Base-by-base conservation (phyloP, 2,329 filamentous ascomycete genomes). In the Pyricularia sp. region DNA sequence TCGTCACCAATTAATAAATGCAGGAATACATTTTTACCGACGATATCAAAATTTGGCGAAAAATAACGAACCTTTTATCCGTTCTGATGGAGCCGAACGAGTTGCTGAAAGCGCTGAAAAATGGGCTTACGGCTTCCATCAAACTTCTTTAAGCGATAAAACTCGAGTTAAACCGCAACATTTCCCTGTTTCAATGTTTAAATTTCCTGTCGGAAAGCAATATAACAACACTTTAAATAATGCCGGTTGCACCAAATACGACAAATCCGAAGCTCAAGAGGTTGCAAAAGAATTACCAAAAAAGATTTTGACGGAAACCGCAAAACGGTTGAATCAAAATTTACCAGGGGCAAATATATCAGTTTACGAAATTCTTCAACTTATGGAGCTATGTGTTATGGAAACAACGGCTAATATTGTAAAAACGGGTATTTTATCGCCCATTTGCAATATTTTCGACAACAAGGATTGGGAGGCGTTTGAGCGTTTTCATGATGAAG, bases 341-440 rank as follows among this genome's bases (percentile, higher is more conserved):
- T 82, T 97, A 0, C 84, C 84, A 0, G 90, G 91, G 2, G 88
- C 86, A 6, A 87, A 90, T 70, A 77, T 97, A 61, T 86, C 85
- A 3, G 75, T 82, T 14, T 74, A 80, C 0, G 88, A 94, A 42
- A 86, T 88, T 0, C 81, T 93, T 69, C 86, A 85, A 69, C 77
- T 97, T 36, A 97, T 97, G 93, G 93, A 97, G 73, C 82, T 97
- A 70, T 97, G 94, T 75, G 89, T 93, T 0, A 97, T 93, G 79
- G 85, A 90, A 72, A 94, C 92, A 0, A 88, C 96, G 20, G 88
- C 89, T 11, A 82, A 86, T 6, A 75, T 79, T 0, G 79, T 84
- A 2, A 36, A 36, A 36, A 36, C 33, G 33, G 85, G 81, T 4
- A 83, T 78, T 23, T 77, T 90, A 11, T 93, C 92, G 0, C 80